A percentile compares a stretch with the other conserved stretches of the same genome.
Conservation (phyloP, 2,329 filamentous ascomycete genomes). For the Colletotrichum sp. region DNA sequence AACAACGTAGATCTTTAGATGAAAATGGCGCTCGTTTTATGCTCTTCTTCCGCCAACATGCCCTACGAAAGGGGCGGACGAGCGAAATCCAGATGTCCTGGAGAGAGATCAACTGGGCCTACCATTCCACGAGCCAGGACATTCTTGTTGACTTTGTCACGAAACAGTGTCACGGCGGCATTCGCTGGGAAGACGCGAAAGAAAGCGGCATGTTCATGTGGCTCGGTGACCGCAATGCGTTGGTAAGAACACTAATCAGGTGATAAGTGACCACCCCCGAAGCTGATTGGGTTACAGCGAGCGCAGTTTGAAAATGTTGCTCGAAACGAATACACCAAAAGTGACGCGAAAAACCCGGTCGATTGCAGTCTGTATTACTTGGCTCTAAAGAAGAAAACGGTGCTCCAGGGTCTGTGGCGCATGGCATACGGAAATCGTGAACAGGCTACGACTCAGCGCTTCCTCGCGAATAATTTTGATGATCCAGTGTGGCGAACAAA, state of each 20-base stretch:
- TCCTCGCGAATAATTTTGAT: conserved; percentile 90
- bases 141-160: conserved; percentile 85
- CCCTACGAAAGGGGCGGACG: conserved; percentile 69
- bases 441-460: conserved; percentile 77
- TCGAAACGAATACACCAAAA: conserved; percentile 89
- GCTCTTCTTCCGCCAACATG: conserved; percentile 84
- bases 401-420: conserved; percentile 90
- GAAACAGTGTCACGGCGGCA: conserved; percentile 76
- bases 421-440: conserved; percentile 92
- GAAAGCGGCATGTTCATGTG: conserved; percentile 95
- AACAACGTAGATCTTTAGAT: conserved; percentile 87
- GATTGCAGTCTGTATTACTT: conserved; percentile 93
- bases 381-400: conserved; percentile 86
- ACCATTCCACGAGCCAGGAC: conserved; percentile 85
- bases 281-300: conserved; percentile 48
- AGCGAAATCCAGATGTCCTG: conserved; percentile 72
- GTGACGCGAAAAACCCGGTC: conserved; percentile 85
- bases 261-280: not conserved
- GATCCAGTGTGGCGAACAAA: conserved; percentile 87
- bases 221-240: conserved; percentile 76
- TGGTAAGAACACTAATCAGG: conserved; percentile 59
- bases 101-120: conserved; percentile 87
- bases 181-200: conserved; percentile 85
- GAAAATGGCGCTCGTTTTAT: conserved; percentile 88
- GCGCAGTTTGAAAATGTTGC: conserved; percentile 89